Evolutionary conservation across 1,139 yeast species (phyloP).

Genomic region (Hanseniaspora gamundiae): DNA sequence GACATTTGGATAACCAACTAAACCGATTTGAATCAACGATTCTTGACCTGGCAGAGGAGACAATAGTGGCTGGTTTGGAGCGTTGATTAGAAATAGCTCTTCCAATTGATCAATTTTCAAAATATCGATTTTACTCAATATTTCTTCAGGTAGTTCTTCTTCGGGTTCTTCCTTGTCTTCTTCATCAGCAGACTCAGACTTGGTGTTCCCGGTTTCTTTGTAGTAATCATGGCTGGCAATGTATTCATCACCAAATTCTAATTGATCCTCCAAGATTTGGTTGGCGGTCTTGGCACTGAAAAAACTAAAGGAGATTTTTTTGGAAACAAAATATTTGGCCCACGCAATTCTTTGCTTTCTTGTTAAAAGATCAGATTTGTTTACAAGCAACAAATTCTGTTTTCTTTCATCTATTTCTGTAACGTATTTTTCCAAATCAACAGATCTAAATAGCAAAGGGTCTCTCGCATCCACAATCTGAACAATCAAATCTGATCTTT

Average conservation of each 20-base stretch:
- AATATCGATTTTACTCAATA: constrained; percentile 47
- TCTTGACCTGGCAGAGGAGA: constrained; percentile 46
- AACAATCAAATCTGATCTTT: constrained; percentile 84
- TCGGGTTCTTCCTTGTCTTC: constrained; percentile 37
- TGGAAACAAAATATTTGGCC: constrained; percentile 68
- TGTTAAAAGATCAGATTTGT: constrained; percentile 85
- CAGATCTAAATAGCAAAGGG: constrained; percentile 81
- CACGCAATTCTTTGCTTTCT: constrained; percentile 65
- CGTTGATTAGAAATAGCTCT: constrained; percentile 59
- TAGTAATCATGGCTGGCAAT: constrained; percentile 23
- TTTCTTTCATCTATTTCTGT: constrained; percentile 59
- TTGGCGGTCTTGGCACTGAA: constrained; percentile 87
- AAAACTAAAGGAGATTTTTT: constrained; percentile 73
- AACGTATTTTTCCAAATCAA: constrained; percentile 79
- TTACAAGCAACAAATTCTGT: constrained; percentile 70
- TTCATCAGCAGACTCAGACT: constrained; percentile 26
- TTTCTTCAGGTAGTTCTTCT: constrained; percentile 26
- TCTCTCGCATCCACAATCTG: constrained; percentile 98
- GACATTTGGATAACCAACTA: constrained; percentile 94
- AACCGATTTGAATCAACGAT: constrained; percentile 69
- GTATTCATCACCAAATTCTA: constrained; percentile 26
- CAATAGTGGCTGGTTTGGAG: constrained; percentile 52
- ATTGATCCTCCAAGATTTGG: constrained; percentile 50
- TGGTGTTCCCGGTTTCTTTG: constrained; percentile 23
- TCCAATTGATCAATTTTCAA: constrained; percentile 79